Conservation (phyloP, 2,329 filamentous ascomycete genomes). For the Colletotrichum paranaense region DNA sequence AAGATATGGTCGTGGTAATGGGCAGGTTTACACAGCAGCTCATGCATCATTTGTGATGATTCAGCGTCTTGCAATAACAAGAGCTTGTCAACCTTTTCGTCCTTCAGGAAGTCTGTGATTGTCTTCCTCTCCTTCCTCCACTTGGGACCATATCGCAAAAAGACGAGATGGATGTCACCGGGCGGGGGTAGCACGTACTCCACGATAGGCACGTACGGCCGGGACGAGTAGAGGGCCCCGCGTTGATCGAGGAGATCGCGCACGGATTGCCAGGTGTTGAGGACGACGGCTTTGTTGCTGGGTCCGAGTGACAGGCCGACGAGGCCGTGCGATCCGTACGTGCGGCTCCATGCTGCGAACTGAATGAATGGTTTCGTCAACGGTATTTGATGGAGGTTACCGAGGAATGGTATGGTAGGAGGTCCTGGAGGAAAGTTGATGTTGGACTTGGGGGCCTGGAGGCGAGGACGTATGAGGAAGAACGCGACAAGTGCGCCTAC, state of each 20-base stretch:
- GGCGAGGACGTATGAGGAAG: background rate
- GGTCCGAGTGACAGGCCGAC: slow-evolving; percentile 44
- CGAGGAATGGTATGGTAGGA: slow-evolving; percentile 38
- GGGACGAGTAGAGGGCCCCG: slow-evolving; percentile 49
- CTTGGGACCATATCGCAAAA: slow-evolving; percentile 13
- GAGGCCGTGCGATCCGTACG: slow-evolving; percentile 45
- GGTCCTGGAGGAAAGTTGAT: slow-evolving; percentile 39
- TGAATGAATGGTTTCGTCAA: slow-evolving; percentile 39
- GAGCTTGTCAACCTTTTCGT: background rate
- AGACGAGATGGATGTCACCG: slow-evolving; percentile 18
- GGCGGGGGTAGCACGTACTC: slow-evolving; percentile 8
- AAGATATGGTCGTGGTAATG: slow-evolving; percentile 1
- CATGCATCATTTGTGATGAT: slow-evolving; percentile 13
- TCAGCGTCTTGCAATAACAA: slow-evolving; percentile 4
- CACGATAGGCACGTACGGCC: slow-evolving; percentile 44
- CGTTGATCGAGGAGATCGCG: slow-evolving; percentile 51
- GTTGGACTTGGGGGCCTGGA: background rate
- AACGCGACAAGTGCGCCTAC: background rate
- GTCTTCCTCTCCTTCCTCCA: slow-evolving; percentile 9
- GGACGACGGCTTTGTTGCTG: slow-evolving; percentile 44
- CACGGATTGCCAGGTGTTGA: slow-evolving; percentile 45
- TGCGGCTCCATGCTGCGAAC: slow-evolving; percentile 45
- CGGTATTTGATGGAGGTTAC: slow-evolving; percentile 42
- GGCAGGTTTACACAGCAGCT: background rate
- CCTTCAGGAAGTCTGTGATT: background rate